These are phyloP conservation scores for Calonectria pauciramosa DNA, from an alignment of 2,329 filamentous ascomycete species.

Conservation along the genomic window DNA sequence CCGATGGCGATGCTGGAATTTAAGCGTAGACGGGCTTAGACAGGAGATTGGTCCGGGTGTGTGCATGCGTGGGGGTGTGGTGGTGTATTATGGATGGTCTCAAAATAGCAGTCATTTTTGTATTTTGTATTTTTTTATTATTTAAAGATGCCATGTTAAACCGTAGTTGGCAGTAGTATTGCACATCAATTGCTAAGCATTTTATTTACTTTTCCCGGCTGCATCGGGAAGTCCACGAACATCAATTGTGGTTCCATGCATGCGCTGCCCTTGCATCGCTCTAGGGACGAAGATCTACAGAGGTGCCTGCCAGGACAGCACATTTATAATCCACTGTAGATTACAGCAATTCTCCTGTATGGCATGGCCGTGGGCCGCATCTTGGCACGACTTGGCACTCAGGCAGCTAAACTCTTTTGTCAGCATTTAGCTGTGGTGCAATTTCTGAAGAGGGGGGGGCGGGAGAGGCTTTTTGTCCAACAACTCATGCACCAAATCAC, in stretches of 20 bases:
- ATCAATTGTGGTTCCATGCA: background rate
- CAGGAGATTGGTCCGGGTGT: background rate
- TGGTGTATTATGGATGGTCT: background rate
- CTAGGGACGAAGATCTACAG: background rate
- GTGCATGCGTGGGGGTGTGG: background rate
- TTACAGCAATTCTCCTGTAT: background rate
- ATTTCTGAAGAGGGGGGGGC: background rate
- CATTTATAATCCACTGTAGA: background rate
- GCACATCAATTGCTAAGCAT: conserved; percentile 1
- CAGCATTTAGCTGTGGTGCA: background rate
- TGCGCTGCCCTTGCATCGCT: background rate
- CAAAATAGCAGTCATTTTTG: background rate
- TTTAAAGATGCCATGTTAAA: background rate
- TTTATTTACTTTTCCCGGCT: background rate
- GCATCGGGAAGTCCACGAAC: background rate
- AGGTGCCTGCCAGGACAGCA: background rate
- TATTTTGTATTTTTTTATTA: background rate
- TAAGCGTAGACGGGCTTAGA: conserved; percentile 17
- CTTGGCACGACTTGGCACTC: background rate
- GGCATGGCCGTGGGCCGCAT: background rate
- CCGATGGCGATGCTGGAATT: conserved; percentile 26
- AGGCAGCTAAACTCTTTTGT: background rate
- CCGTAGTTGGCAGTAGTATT: background rate
- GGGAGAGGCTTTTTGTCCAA: background rate
- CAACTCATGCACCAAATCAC: background rate